Conservation (phyloP, 345 rosid species). For the Anacardium occidentale region DNA sequence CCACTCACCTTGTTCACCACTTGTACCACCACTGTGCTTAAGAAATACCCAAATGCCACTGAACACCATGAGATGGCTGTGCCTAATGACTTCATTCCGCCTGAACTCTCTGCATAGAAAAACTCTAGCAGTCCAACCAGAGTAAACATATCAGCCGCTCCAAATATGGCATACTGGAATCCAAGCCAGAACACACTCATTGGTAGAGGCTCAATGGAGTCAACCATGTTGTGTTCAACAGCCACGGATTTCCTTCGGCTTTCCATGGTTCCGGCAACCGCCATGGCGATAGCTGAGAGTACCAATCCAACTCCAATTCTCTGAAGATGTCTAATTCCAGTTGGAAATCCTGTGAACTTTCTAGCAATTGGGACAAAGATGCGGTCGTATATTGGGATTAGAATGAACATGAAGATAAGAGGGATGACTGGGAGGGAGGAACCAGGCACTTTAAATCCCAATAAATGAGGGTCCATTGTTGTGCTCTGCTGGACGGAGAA, state of each 20-base stretch:
- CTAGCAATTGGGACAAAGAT: slow-evolving; percentile 53
- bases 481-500: slow-evolving; percentile 61
- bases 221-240: slow-evolving; percentile 45
- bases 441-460: slow-evolving; percentile 49
- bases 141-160: slow-evolving; percentile 63
- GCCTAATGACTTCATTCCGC: slow-evolving; percentile 51
- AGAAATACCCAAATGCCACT: slow-evolving; percentile 51
- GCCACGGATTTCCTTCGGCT: slow-evolving; percentile 50
- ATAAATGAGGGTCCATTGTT: slow-evolving; percentile 48
- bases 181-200: slow-evolving; percentile 64
- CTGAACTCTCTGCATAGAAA: slow-evolving; percentile 58
- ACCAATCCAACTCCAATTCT: slow-evolving; percentile 54
- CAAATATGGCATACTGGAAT: slow-evolving; percentile 51
- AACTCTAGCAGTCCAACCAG: slow-evolving; percentile 58
- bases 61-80: slow-evolving; percentile 59
- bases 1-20: slow-evolving; percentile 55
- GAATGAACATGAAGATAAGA: slow-evolving; percentile 44
- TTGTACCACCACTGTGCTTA: slow-evolving; percentile 54
- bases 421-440: slow-evolving; percentile 62
- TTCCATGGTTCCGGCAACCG: slow-evolving; percentile 51
- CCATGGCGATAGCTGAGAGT: slow-evolving; percentile 60
- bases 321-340: slow-evolving; percentile 58
- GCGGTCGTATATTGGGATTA: slow-evolving; percentile 53
- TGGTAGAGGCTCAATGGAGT: slow-evolving; percentile 48
- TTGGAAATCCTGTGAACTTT: slow-evolving; percentile 51